These are phyloP conservation scores for Phlegmacium glaucopus DNA, from an alignment of 768 basidiomycete genomes.

Conservation along the genomic window DNA sequence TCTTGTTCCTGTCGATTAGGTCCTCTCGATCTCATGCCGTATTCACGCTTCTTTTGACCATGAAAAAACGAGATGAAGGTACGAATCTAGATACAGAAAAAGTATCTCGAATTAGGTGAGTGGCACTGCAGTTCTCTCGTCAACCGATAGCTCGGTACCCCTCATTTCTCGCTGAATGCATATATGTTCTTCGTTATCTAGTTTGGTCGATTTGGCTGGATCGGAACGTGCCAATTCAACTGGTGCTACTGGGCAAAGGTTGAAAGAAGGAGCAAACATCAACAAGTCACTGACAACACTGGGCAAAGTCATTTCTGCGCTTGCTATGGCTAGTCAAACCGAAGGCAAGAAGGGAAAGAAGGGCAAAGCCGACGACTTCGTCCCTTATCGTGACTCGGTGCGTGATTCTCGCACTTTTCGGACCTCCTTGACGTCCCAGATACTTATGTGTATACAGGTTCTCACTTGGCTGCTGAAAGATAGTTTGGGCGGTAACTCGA, in stretches of 20 bases:
- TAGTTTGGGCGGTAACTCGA: conserved; percentile 93
- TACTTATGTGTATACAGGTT: conserved; percentile 48
- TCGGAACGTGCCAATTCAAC: conserved; percentile 97
- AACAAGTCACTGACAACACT: conserved; percentile 98
- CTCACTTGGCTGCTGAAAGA: conserved; percentile 98
- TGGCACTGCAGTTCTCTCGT: conserved; percentile 8
- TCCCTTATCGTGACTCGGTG: conserved; percentile 97
- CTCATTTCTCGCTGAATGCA: conserved; percentile 4
- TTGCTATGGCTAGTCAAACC: conserved; percentile 67
- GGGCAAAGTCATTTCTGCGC: conserved; percentile 93
- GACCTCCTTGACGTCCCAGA: conserved; percentile 8
- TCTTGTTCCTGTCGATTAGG: conserved; percentile 31
- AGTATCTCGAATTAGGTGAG: conserved; percentile 93
- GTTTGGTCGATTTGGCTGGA: conserved; percentile 94
- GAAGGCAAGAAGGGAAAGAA: conserved; percentile 84
- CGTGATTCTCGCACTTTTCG: conserved; percentile 25
- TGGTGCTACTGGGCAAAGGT: conserved; percentile 91
- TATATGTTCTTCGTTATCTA: conserved; percentile 21
- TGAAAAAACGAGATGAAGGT: conserved; percentile 80
- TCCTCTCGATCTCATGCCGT: conserved; percentile 98
- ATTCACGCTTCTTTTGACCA: conserved; percentile 91
- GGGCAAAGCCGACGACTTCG: conserved; percentile 86
- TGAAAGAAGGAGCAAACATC: conserved; percentile 98
- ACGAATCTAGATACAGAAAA: conserved; percentile 96
- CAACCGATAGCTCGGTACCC: not conserved